Conservation (phyloP, 192 early-diverging fungal genomes). For the Funneliformis mosseae region DNA sequence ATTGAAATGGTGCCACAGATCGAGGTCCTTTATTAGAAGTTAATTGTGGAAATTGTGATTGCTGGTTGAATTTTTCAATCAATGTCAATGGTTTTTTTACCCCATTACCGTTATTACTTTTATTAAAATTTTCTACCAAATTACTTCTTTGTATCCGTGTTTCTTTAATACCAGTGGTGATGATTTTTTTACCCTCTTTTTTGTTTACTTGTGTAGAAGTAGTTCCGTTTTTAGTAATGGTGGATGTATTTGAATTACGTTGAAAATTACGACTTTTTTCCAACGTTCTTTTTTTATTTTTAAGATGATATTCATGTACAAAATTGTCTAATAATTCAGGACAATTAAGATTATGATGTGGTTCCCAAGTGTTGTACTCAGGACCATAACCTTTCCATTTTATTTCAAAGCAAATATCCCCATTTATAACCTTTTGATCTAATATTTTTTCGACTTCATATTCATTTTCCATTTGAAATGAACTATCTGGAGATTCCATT, state of each 20-base stretch:
- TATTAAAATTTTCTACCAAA: background rate
- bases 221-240: background rate
- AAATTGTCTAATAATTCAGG: background rate
- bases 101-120: background rate
- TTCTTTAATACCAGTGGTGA: background rate
- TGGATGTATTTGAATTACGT: background rate
- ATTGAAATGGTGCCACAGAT: background rate
- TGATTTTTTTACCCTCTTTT: background rate
- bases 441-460: slow-evolving; percentile 63
- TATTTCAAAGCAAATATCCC: background rate
- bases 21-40: background rate
- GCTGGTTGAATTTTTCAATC: background rate
- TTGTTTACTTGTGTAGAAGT: background rate
- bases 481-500: background rate
- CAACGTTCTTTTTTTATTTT: background rate
- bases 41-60: background rate
- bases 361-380: slow-evolving; percentile 15
- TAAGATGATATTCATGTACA: background rate
- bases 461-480: background rate
- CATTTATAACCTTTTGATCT: slow-evolving; percentile 67
- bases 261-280: background rate
- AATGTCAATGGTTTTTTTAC: background rate
- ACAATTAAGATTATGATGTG: slow-evolving; percentile 9
- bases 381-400: slow-evolving; percentile 17
- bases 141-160: background rate